These are phyloP conservation scores for Rubroboletus pulcherrimus DNA, from an alignment of 768 basidiomycete species.

Conservation along the genomic window DNA sequence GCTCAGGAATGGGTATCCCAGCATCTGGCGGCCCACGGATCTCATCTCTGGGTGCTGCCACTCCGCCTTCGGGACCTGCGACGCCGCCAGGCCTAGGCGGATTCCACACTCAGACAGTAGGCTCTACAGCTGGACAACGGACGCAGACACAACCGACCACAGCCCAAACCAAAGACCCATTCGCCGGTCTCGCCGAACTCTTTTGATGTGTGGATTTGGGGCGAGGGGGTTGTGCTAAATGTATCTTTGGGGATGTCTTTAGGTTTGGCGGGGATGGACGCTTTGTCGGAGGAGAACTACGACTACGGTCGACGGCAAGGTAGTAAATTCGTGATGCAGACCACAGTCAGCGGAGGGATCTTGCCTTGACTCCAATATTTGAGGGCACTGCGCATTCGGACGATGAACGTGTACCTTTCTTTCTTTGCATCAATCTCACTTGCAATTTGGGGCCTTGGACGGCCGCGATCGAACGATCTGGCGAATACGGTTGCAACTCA, in stretches of 20 bases:
- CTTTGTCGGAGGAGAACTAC: neutral
- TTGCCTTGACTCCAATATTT: neutral
- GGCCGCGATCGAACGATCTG: neutral
- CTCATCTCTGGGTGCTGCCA: conserved; percentile 7
- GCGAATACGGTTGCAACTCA: no score
- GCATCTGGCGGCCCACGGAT: neutral
- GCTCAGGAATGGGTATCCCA: neutral
- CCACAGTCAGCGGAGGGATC: neutral
- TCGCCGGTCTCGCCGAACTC: conserved; percentile 75
- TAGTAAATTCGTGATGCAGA: neutral
- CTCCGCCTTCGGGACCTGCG: conserved; percentile 13
- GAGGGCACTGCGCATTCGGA: neutral
- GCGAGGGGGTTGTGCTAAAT: neutral
- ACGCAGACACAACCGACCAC: conserved; percentile 23
- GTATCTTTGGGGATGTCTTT: neutral
- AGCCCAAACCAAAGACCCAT: conserved; percentile 65
- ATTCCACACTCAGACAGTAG: neutral
- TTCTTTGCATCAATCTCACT: conserved; percentile 7
- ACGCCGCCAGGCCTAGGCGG: conserved; percentile 11
- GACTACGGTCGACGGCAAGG: neutral
- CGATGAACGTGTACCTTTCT: conserved; percentile 6
- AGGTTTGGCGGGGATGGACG: conserved; percentile 1
- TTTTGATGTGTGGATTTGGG: conserved; percentile 42
- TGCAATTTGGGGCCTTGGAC: neutral
- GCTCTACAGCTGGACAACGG: conserved; percentile 14